Evolutionary conservation across 169 alveolate species (phyloP), one percentile per base, ranked within the genome.

Genomic region (Cyclospora cayetanensis): DNA sequence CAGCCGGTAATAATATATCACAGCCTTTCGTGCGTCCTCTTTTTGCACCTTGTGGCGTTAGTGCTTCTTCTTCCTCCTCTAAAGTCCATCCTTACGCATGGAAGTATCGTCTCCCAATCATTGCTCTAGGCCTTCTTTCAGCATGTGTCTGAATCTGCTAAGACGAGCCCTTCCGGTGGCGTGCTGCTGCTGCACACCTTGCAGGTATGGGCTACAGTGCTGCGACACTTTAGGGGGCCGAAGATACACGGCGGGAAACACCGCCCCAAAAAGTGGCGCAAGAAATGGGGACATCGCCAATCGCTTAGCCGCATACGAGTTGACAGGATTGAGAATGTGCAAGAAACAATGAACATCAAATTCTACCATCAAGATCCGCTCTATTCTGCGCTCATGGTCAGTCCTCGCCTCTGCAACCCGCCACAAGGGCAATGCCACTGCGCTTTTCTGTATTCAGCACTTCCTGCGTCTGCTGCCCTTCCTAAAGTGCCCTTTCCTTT

Each of bases 171-270:
- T n/a, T n/a, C n/a, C n/a, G n/a, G n/a, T n/a, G n/a, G n/a, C n/a
- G n/a, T 76, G 37, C 65, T 76, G 86, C 43, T 76, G 86, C 63
- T 25, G 37, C 41, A 39, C 31, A 5, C 11, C n/a, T n/a, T 15
- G 5, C 72, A 79, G 89, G 89, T 88, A 5, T n/a, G 31, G 29
- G 97, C 97, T 84, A 92, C 95, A 22, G 94, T 96, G 43, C 65
- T 92, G 70, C 90, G 94, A 92, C 98, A 96, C 90, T 96, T 96
- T 89, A 88, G 97, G 84, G 97, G 98, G n/a, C 95, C 97, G 79
- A 96, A 96, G 94, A 91, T 92, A 93, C 63, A 88, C 65, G 83
- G 95, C 31, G 92, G 94, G 65, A 96, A 96, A 91, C 95, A 93
- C 91, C 93, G 96, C 88, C 95, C 97, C 18, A 96, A 96, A 91